A percentile compares a stretch with the other conserved stretches of the same genome.
Conservation (phyloP, 495 filamentous ascomycete species). For the Parmelia sp. region DNA sequence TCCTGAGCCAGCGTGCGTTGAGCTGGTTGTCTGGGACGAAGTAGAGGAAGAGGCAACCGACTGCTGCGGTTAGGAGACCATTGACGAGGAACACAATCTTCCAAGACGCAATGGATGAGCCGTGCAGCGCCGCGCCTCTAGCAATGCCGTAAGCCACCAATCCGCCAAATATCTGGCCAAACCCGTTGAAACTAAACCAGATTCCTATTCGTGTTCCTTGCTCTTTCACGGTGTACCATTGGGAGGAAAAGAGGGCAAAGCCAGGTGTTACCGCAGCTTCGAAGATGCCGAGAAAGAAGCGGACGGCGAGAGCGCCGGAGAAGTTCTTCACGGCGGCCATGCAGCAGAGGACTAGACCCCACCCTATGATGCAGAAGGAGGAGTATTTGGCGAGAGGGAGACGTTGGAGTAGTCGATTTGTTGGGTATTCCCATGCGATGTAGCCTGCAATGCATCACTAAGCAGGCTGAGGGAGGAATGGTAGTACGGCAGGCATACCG, state of each 20-base stretch:
- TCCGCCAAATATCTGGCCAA: slow-evolving; percentile 56
- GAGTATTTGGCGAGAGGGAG: slow-evolving; percentile 57
- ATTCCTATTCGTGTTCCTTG: slow-evolving; percentile 52
- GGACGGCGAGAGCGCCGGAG: slow-evolving; percentile 48
- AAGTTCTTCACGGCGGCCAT: slow-evolving; percentile 47
- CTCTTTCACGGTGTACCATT: slow-evolving; percentile 59
- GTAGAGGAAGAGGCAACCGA: slow-evolving; percentile 56
- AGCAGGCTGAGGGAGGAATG: neutral
- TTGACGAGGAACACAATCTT: slow-evolving; percentile 64
- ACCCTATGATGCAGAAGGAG: slow-evolving; percentile 49
- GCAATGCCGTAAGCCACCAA: slow-evolving; percentile 61
- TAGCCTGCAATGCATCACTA: slow-evolving; percentile 38
- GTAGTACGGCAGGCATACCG: slow-evolving; percentile 29
- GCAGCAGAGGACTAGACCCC: slow-evolving; percentile 50
- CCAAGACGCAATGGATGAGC: slow-evolving; percentile 53
- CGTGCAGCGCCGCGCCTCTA: slow-evolving; percentile 46
- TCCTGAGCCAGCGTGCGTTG: slow-evolving; percentile 59
- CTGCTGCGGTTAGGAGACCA: slow-evolving; percentile 51
- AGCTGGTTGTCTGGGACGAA: slow-evolving; percentile 64
- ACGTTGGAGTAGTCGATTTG: slow-evolving; percentile 52
- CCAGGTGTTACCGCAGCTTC: slow-evolving; percentile 59
- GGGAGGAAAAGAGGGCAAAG: slow-evolving; percentile 57
- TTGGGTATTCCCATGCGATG: slow-evolving; percentile 59
- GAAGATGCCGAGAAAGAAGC: slow-evolving; percentile 55
- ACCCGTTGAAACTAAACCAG: slow-evolving; percentile 61